Evolutionary conservation across 148 eudicot genomes (phyloP), one percentile per base, ranked within the genome.

Genomic region (Rhododendron simsii): DNA sequence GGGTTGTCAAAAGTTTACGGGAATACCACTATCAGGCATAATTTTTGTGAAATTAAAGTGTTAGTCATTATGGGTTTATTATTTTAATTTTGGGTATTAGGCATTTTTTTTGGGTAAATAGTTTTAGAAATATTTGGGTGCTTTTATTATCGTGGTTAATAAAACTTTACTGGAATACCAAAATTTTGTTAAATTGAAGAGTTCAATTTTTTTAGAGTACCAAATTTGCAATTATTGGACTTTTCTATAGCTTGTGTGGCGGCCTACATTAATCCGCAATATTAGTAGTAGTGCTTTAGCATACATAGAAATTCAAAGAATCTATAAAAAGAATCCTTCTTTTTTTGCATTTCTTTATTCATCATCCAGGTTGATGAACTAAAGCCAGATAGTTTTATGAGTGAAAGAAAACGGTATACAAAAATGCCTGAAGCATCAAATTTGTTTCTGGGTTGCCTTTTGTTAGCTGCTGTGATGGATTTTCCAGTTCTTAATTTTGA

Each of bases 361-460:
- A 55, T 55, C 16, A 55, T 55, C 18, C 2, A 7, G 61, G 23
- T 55, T 55, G 61, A 55, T 55, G 61, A 55, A 55, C 21, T 16
- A 3, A 47, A 55, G 61, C 61, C 61, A 16, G 61, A 55, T 55
- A 15, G 20, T 53, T 53, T 53, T 53, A 53, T 15, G 20, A 53
- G 59, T 14, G 55, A 53, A 53, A 15, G 59, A 15, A 53, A 53
- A 53, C 59, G 59, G 37, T 37, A 37, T 35, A 13, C 21, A 26
- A 48, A 83, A 45, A 71, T 77, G 47, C 6, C 11, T 12, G 26
- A 76, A 69, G 21, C 69, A 84, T 84, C 81, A 84, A 51, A 53
- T 55, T 35, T 37, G n/a, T 51, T 35, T 51, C 18, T 73, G 53
- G 71, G 78, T 14, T 55, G 55, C 41, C 39, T 53, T 63, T 65